Percentiles rank a stretch among this genome's conserved stretches.
These are phyloP conservation scores for Macrophomina tecta DNA, from an alignment of 2,329 filamentous ascomycete species.

Conservation along the genomic window DNA sequence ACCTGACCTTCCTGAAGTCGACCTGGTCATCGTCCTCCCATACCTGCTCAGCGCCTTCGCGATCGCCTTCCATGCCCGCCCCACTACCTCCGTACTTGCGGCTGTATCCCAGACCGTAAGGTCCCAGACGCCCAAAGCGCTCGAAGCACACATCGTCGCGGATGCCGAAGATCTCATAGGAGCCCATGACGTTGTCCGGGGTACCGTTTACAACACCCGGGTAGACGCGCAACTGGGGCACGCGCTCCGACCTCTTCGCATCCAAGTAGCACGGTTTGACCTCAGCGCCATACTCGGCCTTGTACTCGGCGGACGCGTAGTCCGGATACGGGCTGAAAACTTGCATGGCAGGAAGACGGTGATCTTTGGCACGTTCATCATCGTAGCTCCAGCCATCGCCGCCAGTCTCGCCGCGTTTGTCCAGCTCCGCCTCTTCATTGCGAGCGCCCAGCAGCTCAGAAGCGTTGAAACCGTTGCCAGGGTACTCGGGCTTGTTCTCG, in stretches of 20 bases:
- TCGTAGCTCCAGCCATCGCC: conserved; percentile 38
- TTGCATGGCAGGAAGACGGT: conserved; percentile 42
- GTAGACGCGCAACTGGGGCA: conserved; percentile 76
- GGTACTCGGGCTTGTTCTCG: conserved; percentile 82
- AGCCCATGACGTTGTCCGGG: conserved; percentile 84
- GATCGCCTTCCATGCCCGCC: conserved; percentile 83
- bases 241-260: conserved; percentile 64
- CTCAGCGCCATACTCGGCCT: conserved; percentile 58
- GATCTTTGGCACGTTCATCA: conserved; percentile 32
- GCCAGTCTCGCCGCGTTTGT: conserved; percentile 35
- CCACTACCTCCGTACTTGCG: conserved; percentile 78
- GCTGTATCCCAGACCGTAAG: conserved; percentile 90
- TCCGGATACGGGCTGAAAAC: conserved; percentile 72
- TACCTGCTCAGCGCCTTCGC: conserved; percentile 77
- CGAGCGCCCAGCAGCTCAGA: conserved; percentile 38
- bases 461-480: conserved; percentile 62
- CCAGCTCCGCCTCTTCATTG: conserved; percentile 38
- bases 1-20: conserved; percentile 77
- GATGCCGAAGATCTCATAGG: conserved; percentile 78
- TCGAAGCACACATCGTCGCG: conserved; percentile 92
- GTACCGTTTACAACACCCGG: conserved; percentile 82
- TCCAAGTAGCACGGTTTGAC: conserved; percentile 83
- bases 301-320: conserved; percentile 64
- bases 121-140: conserved; percentile 82
- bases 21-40: conserved; percentile 76